These are phyloP conservation scores for Aspergillus nomiae DNA, from an alignment of 2,329 filamentous ascomycete species.

Conservation along the genomic window DNA sequence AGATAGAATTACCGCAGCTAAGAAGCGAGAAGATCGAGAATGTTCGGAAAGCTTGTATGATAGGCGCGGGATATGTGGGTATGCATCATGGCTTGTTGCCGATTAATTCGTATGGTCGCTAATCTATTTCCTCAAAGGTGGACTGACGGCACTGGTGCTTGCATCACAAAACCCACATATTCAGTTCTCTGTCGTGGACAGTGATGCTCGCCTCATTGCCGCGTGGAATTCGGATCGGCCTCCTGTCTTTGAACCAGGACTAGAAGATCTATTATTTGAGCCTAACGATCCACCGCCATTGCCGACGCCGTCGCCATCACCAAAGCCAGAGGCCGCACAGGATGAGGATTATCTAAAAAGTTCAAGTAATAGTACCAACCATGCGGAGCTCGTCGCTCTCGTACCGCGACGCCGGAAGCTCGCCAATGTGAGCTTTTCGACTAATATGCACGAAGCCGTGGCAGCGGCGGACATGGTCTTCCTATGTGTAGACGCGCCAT, in stretches of 20 bases:
- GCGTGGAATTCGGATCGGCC: slow-evolving; percentile 31
- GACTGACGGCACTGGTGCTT: slow-evolving; percentile 26
- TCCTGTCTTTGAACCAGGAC: slow-evolving; percentile 29
- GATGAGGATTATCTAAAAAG: neutral
- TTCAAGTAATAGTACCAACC: neutral
- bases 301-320: neutral
- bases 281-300: neutral
- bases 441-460: slow-evolving; percentile 18
- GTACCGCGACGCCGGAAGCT: slow-evolving; percentile 12
- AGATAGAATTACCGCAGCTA: neutral
- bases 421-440: slow-evolving; percentile 23
- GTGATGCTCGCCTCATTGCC: slow-evolving; percentile 23
- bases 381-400: neutral
- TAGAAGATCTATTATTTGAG: slow-evolving; percentile 26
- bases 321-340: neutral
- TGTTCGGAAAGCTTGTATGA: slow-evolving; percentile 26
- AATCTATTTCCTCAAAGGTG: slow-evolving; percentile 13
- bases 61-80: slow-evolving; percentile 30
- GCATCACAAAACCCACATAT: slow-evolving; percentile 30
- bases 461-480: slow-evolving; percentile 22
- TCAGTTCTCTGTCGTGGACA: slow-evolving; percentile 30
- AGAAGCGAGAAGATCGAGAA: slow-evolving; percentile 9
- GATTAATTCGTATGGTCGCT: neutral
- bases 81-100: neutral
- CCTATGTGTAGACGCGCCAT: slow-evolving; percentile 14